Percentiles rank a stretch among this genome's conserved stretches.
Evolutionary conservation across 805 yeast genomes (phyloP).

Genomic region (Kuraishia borneana): DNA sequence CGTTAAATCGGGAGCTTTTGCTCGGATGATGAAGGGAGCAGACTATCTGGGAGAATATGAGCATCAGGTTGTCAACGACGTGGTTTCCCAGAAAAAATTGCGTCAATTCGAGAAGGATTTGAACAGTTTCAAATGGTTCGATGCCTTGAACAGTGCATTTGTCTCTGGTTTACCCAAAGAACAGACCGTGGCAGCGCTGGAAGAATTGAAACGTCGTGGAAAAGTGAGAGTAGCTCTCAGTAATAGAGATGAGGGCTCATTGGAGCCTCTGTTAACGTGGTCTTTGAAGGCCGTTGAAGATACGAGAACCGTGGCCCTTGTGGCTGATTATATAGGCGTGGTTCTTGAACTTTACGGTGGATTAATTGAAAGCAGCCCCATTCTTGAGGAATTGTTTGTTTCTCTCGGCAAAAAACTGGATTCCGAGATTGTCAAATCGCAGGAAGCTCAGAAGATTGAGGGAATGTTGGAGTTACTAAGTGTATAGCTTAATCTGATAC

Average conservation of each 20-base stretch:
- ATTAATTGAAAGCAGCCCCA: slow-evolving; percentile 63
- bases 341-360: slow-evolving; percentile 67
- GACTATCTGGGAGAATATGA: slow-evolving; percentile 89
- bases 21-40: slow-evolving; percentile 80
- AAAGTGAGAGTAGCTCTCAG: slow-evolving; percentile 73
- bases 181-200: slow-evolving; percentile 68
- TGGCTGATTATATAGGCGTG: slow-evolving; percentile 59
- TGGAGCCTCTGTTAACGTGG: slow-evolving; percentile 86
- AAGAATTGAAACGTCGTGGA: slow-evolving; percentile 81
- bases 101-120: slow-evolving; percentile 76
- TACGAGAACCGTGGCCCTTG: slow-evolving; percentile 52
- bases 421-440: slow-evolving; percentile 64
- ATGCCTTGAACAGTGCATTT: slow-evolving; percentile 84
- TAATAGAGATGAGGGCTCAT: slow-evolving; percentile 74
- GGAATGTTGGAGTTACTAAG: slow-evolving; percentile 83
- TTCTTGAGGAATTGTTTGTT: slow-evolving; percentile 60
- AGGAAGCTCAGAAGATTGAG: slow-evolving; percentile 79
- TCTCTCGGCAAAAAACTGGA: slow-evolving; percentile 51
- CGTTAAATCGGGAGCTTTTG: slow-evolving; percentile 50
- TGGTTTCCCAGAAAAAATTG: slow-evolving; percentile 48
- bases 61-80: slow-evolving; percentile 54
- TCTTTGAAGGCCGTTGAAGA: slow-evolving; percentile 67
- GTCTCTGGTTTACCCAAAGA: slow-evolving; percentile 71
- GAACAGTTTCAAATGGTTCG: slow-evolving; percentile 84
- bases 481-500: neutral